Conservation (phyloP, 2,329 filamentous ascomycete genomes). For the Botrytis galanthina region DNA sequence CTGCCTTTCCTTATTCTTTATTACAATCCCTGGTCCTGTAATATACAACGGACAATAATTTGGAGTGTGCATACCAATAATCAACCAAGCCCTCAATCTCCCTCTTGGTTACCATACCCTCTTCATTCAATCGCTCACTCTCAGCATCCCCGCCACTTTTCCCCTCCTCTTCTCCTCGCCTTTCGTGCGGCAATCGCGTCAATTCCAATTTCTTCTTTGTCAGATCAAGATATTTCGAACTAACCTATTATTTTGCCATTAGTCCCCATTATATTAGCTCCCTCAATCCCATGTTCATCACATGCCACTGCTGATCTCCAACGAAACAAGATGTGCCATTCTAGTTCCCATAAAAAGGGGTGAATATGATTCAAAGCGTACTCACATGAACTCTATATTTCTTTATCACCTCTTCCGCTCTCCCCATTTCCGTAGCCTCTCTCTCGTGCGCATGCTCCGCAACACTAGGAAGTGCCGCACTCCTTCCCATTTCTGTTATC, state of each 20-base stretch:
- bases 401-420: constrained; percentile 39
- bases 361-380: background rate
- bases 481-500: background rate
- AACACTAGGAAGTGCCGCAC: constrained; percentile 17
- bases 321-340: background rate
- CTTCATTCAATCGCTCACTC: constrained; percentile 42
- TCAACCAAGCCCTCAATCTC: constrained; percentile 64
- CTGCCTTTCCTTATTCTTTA: background rate
- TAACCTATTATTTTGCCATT: constrained; percentile 48
- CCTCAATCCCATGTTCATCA: background rate
- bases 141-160: background rate
- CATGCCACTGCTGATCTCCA: background rate
- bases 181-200: constrained; percentile 61
- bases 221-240: constrained; percentile 63
- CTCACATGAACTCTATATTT: constrained; percentile 59
- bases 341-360: background rate
- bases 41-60: background rate
- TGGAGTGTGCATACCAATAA: constrained; percentile 51
- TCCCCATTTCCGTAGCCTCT: background rate
- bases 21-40: background rate
- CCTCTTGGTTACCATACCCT: constrained; percentile 53
- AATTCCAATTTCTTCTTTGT: constrained; percentile 67
- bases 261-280: background rate
- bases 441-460: background rate
- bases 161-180: background rate